These are phyloP conservation scores for Pichia exigua DNA, from an alignment of 805 yeast species.

Conservation along the genomic window DNA sequence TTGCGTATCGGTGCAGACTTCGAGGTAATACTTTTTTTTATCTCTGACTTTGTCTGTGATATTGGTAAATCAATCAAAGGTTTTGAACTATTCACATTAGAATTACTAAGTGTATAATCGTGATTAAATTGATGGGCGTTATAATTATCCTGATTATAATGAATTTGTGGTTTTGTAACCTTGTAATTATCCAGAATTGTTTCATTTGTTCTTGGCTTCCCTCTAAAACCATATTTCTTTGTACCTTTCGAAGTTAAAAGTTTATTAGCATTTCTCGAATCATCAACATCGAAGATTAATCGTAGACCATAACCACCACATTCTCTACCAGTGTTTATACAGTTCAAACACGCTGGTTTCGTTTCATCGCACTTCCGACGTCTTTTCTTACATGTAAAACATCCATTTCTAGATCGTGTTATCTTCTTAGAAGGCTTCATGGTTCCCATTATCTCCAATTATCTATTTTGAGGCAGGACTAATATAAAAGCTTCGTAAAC, in stretches of 20 bases:
- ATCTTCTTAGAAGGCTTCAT: slow-evolving; percentile 27
- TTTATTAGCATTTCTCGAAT: slow-evolving; percentile 27
- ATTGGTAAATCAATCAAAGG: not conserved
- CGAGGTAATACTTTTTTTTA: not conserved
- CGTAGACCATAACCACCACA: slow-evolving; percentile 47
- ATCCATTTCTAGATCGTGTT: slow-evolving; percentile 47
- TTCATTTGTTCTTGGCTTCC: slow-evolving; percentile 30
- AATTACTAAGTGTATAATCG: not conserved
- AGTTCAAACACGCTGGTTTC: slow-evolving; percentile 44
- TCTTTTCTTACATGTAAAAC: slow-evolving; percentile 50
- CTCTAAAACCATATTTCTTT: slow-evolving; percentile 34
- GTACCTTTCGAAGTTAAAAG: slow-evolving; percentile 26
- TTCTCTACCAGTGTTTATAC: slow-evolving; percentile 33
- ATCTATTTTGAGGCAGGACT: not conserved
- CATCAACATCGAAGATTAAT: slow-evolving; percentile 44
- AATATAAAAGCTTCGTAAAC: too few relatives aligned
- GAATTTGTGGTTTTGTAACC: not conserved
- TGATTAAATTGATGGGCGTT: not conserved
- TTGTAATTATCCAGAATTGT: not conserved
- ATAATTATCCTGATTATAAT: not conserved
- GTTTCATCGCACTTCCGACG: slow-evolving; percentile 51
- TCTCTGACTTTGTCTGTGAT: not conserved
- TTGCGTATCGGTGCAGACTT: not conserved
- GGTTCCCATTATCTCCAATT: not conserved
- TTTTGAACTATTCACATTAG: not conserved